These are phyloP conservation scores for Gynochthodes officinalis DNA, from an alignment of 257 asterid species.

Conservation along the genomic window DNA sequence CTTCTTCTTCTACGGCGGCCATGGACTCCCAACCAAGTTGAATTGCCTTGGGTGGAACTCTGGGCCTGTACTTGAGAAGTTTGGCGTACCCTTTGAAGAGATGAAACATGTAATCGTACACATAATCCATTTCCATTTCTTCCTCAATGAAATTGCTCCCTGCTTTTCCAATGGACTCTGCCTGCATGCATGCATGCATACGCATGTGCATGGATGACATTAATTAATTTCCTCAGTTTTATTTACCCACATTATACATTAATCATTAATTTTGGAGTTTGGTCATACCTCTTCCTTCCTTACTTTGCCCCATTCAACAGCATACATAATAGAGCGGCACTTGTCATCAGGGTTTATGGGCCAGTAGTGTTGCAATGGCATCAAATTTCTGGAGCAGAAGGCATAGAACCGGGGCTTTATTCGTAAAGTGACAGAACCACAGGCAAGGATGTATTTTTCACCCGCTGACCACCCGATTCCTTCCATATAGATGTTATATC, in stretches of 20 bases:
- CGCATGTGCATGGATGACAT: too few species aligned
- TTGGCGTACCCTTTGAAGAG: neutral
- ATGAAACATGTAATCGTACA: conserved; percentile 57
- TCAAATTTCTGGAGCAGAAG: conserved; percentile 71
- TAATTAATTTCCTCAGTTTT: too few species aligned
- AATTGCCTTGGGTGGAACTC: neutral
- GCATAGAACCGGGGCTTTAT: conserved; percentile 65
- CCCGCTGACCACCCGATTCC: conserved; percentile 92
- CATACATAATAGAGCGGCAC: conserved; percentile 73
- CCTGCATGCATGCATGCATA: conserved; percentile 35
- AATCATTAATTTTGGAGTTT: too few species aligned
- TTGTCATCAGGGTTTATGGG: conserved; percentile 59
- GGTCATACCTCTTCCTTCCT: conserved; percentile 42
- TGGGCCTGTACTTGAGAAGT: neutral
- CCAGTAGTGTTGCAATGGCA: conserved; percentile 87
- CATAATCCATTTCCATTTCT: conserved; percentile 54
- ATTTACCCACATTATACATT: too few species aligned
- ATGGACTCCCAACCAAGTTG: neutral
- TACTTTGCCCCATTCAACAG: conserved; percentile 79
- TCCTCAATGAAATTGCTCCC: conserved; percentile 55
- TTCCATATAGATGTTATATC: conserved; percentile 81
- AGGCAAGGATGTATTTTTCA: conserved; percentile 83
- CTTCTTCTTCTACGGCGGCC: neutral
- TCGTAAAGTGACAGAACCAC: conserved; percentile 59
- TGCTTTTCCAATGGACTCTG: conserved; percentile 57